Percentiles rank a stretch among this genome's conserved stretches.
Conservation (phyloP, 2,329 filamentous ascomycete genomes). For the Fusarium mangiferae region DNA sequence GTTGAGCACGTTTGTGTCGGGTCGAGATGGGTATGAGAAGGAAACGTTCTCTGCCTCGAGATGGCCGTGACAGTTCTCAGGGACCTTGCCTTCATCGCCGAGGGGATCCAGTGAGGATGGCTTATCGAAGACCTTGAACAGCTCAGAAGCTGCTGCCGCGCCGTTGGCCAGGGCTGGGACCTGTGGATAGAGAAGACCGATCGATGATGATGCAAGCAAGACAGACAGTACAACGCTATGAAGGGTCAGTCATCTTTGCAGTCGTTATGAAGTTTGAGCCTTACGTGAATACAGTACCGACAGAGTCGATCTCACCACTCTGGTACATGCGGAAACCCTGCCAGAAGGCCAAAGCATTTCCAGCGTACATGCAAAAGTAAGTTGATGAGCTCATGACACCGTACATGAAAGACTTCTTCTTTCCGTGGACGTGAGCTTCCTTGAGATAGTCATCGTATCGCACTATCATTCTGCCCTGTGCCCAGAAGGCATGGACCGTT, state of each 20-base stretch:
- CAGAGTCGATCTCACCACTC: constrained; percentile 48
- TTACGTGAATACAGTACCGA: constrained; percentile 53
- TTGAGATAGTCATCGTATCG: constrained; percentile 51
- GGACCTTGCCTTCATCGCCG: not conserved
- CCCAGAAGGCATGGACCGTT: constrained; percentile 57
- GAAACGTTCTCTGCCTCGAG: constrained; percentile 66
- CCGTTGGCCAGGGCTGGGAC: constrained; percentile 23
- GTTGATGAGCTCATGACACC: constrained; percentile 50
- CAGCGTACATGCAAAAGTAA: constrained; percentile 53
- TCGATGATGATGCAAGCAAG: constrained; percentile 21
- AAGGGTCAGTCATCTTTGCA: not conserved
- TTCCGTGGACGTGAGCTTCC: constrained; percentile 48
- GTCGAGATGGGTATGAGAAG: constrained; percentile 74
- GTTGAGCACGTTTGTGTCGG: constrained; percentile 66
- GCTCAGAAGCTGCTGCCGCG: constrained; percentile 23
- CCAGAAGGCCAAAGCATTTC: constrained; percentile 56
- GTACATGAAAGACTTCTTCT: constrained; percentile 51
- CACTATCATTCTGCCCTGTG: constrained; percentile 47
- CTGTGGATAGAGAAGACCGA: constrained; percentile 24
- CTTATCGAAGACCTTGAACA: constrained; percentile 28
- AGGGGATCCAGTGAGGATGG: constrained; percentile 27
- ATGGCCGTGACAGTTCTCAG: constrained; percentile 44
- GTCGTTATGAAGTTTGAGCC: fast-evolving
- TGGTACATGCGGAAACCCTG: constrained; percentile 52
- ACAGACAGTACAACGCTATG: constrained; percentile 25